Percentiles rank a stretch among this genome's conserved stretches.
phyloP scores from a whole-genome alignment of 2,329 filamentous ascomycete genomes.

The Fusarium burgessii region DNA sequence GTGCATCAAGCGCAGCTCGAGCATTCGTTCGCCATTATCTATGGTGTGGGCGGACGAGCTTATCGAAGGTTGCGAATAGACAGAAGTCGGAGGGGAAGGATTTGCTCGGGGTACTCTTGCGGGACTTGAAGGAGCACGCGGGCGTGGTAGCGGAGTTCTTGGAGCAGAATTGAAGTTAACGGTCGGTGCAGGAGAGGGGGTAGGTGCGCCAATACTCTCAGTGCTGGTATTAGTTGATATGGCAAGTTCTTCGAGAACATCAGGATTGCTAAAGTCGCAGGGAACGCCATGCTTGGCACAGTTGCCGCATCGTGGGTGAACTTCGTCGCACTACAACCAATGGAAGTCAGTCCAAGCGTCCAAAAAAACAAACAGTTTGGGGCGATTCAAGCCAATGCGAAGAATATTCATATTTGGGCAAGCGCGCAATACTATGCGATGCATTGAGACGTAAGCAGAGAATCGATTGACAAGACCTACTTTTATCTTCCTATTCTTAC shows the following conservation, averaged over 20 bases:
- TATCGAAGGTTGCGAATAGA: constrained; percentile 49
- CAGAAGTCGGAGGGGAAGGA: constrained; percentile 49
- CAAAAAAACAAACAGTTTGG: neutral
- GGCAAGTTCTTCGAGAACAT: constrained; percentile 59
- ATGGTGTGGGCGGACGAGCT: constrained; percentile 49
- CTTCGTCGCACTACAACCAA: constrained; percentile 69
- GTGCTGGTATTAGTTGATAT: constrained; percentile 52
- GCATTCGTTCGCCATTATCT: constrained; percentile 58
- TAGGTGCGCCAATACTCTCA: constrained; percentile 42
- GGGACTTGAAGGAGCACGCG: constrained; percentile 38
- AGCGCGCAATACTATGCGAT: constrained; percentile 12
- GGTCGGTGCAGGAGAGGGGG: constrained; percentile 41
- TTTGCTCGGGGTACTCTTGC: constrained; percentile 40
- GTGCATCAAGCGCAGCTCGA: constrained; percentile 73
- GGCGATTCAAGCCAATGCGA: constrained; percentile 5
- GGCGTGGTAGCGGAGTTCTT: constrained; percentile 42
- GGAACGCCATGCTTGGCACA: constrained; percentile 74
- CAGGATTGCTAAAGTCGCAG: constrained; percentile 72
- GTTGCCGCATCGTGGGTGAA: constrained; percentile 74
- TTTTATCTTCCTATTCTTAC: constrained; percentile 78
- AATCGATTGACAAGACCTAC: constrained; percentile 52
- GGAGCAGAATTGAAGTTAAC: constrained; percentile 38
- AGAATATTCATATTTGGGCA: neutral
- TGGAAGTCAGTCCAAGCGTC: constrained; percentile 26
- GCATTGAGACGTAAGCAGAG: constrained; percentile 14